Base-by-base conservation (phyloP, 2,329 filamentous ascomycete species). In the Gaeumannomyces tritici region DNA sequence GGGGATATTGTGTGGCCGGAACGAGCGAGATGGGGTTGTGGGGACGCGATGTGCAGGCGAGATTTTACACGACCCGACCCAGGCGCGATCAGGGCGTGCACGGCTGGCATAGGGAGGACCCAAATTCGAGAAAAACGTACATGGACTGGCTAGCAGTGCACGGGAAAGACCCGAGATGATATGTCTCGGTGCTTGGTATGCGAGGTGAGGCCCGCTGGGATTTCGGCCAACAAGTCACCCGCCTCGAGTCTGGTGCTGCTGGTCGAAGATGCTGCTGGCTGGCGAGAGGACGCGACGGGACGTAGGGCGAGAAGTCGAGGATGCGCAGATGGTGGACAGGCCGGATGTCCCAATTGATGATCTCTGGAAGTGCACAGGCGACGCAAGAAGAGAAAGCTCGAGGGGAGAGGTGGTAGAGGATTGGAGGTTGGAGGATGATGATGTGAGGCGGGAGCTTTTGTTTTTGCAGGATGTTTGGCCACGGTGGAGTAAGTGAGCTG, bases 401-500 rank as follows among this genome's bases (percentile, higher is more conserved):
- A 51, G 42, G 42, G 6, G 21, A 51, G 42, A 51, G 42, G 21
- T n/a, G 42, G 18, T 21, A 21, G n/a, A 24, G 42, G 42, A 9
- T n/a, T 24, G 42, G 8, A 24, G 42, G 18, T 51, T 47, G 24
- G n/a, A 51, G 55, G 54, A 33, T n/a, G 60, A 61, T 42, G 60
- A 57, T 61, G 54, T 61, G 51, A 51, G 51, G 60, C n/a, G 51
- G 60, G 31, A 56, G 60, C 51, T 55, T 55, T 61, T 61, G 60
- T 61, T 61, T 61, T 61, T 61, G 60, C 60, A 54, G 35, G 55
- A 56, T 58, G 56, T 58, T 58, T 58, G 56, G 56, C 56, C 9
- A 5, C 29, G 56, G 56, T 33, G 56, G 56, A 58, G 56, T 29
- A 29, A 1, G 28, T 56, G 27, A 31, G 18, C 12, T 58, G 29